phyloP scores from a whole-genome alignment of 805 yeast species.

The Nakazawaea ambrosiae region DNA sequence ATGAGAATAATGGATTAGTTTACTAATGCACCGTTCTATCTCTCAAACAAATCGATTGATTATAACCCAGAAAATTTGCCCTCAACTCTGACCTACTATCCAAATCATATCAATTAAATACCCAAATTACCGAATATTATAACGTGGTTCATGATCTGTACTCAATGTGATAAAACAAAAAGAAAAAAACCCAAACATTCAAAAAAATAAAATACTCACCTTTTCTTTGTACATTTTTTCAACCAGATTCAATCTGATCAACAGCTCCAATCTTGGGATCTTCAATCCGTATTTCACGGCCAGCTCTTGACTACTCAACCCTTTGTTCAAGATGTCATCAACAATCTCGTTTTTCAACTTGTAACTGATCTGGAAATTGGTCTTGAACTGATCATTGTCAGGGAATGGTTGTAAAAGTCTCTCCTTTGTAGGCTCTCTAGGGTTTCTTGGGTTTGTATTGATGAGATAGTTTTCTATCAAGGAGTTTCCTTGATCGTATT shows the following conservation, averaged over 20 bases:
- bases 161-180: too few species aligned
- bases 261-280: slow-evolving; percentile 85
- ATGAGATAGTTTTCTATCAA: slow-evolving; percentile 13
- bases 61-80: too few species aligned
- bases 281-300: slow-evolving; percentile 76
- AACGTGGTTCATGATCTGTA: too few species aligned
- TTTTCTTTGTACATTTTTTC: slow-evolving; percentile 55
- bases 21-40: too few species aligned
- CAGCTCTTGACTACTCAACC: slow-evolving; percentile 58
- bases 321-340: slow-evolving; percentile 44
- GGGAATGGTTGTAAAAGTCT: slow-evolving; percentile 73
- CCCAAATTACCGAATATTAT: too few species aligned
- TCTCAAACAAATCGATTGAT: too few species aligned
- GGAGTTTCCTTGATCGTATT: slow-evolving; percentile 34
- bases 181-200: slow-evolving; percentile 1
- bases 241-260: slow-evolving; percentile 57
- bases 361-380: slow-evolving; percentile 55
- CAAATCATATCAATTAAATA: background rate
- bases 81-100: too few species aligned
- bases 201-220: slow-evolving; percentile 37
- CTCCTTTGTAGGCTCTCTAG: slow-evolving; percentile 9
- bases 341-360: slow-evolving; percentile 56
- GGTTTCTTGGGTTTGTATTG: slow-evolving; percentile 15
- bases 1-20: too few species aligned
- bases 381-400: slow-evolving; percentile 57